Conservation (phyloP, 2,329 filamentous ascomycete species). For the Stagonosporopsis chrysanthemi region DNA sequence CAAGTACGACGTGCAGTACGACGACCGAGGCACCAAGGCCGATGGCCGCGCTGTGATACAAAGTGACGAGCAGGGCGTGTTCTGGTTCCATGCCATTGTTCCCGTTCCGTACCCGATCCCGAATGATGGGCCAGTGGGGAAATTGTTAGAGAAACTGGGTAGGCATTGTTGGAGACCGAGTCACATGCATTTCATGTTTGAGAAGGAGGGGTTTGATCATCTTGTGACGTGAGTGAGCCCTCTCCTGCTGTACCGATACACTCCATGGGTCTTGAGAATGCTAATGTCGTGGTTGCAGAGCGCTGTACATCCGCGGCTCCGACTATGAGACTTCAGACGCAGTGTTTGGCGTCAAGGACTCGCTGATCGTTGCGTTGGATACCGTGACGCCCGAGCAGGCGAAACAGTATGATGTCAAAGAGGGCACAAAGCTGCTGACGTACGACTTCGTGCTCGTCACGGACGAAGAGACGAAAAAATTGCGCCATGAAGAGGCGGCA, state of each 20-base stretch:
- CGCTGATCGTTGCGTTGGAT: conserved; percentile 60
- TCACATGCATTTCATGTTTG: conserved; percentile 71
- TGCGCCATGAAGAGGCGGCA: conserved; percentile 72
- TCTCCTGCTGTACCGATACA: background rate
- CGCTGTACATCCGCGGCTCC: conserved; percentile 78
- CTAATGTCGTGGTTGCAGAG: conserved; percentile 55
- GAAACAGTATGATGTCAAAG: conserved; percentile 63
- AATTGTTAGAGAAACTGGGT: conserved; percentile 38
- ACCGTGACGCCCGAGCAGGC: conserved; percentile 38
- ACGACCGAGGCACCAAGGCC: conserved; percentile 63
- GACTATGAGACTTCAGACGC: conserved; percentile 85
- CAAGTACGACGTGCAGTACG: conserved; percentile 82
- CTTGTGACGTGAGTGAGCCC: conserved; percentile 74
- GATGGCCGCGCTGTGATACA: conserved; percentile 76
- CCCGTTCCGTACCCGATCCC: conserved; percentile 88
- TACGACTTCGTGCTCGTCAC: conserved; percentile 82
- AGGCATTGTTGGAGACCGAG: conserved; percentile 49
- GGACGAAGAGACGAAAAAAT: conserved; percentile 69
- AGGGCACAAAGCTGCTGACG: conserved; percentile 68
- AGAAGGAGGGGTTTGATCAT: conserved; percentile 63
- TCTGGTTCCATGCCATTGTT: conserved; percentile 86
- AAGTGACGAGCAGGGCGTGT: conserved; percentile 74
- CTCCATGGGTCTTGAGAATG: background rate
- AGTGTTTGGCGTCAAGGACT: conserved; percentile 87
- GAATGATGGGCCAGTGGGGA: conserved; percentile 75